Evolutionary conservation across 805 yeast genomes (phyloP).

Genomic region (Metschnikowia anglica): DNA sequence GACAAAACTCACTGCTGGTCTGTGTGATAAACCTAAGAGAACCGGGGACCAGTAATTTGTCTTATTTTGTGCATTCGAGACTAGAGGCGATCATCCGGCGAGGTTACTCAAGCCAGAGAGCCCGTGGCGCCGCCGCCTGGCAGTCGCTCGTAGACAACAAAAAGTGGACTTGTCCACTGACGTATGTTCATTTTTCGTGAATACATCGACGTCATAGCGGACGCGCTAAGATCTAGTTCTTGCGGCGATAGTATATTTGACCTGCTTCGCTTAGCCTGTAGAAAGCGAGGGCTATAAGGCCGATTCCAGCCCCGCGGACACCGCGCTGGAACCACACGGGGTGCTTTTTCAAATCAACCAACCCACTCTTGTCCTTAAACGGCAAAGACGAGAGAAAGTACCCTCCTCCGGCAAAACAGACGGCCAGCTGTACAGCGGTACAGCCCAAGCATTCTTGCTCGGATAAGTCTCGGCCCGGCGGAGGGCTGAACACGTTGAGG

Average conservation of each 20-base stretch:
- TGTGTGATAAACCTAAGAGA: no score
- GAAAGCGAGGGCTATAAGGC: slow-evolving; percentile 55
- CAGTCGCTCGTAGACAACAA: no score
- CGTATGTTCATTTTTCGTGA: no score
- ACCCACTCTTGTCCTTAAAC: slow-evolving; percentile 46
- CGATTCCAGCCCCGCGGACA: slow-evolving; percentile 53
- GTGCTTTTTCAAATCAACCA: slow-evolving; percentile 31
- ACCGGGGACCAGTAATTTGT: no score
- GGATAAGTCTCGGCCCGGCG: slow-evolving; percentile 41
- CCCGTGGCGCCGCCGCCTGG: no score
- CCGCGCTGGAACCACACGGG: slow-evolving; percentile 65
- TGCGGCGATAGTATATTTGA: slow-evolving; percentile 20
- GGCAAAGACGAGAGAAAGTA: slow-evolving; percentile 59
- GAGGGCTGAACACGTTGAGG: slow-evolving; percentile 51
- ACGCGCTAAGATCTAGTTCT: background rate
- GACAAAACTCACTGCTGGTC: no score
- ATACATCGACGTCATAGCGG: no score
- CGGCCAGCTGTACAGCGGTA: slow-evolving; percentile 60
- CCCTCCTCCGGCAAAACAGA: slow-evolving; percentile 59
- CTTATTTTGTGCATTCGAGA: no score
- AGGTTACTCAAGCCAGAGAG: no score
- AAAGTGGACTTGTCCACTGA: no score
- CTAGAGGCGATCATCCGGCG: no score
- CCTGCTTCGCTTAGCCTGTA: slow-evolving; percentile 60
- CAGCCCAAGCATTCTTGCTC: slow-evolving; percentile 65